Evolutionary conservation across 2,329 filamentous ascomycete species (phyloP).

Genomic region (Albophoma yamanashiensis): DNA sequence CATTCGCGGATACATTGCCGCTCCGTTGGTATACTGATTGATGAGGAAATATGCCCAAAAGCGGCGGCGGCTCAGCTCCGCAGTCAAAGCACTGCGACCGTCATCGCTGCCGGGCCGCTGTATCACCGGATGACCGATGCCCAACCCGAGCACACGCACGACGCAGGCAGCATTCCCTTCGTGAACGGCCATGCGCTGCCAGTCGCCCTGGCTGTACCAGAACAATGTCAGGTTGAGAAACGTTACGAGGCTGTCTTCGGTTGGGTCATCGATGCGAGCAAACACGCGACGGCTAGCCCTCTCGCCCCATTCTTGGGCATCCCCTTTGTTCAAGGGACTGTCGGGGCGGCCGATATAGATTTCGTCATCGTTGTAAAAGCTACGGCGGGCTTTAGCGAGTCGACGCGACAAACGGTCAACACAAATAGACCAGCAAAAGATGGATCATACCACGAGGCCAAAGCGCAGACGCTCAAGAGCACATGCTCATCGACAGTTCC

Average conservation of each 20-base stretch:
- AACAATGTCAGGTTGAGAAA: neutral
- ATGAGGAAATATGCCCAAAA: neutral
- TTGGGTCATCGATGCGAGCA: neutral
- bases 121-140: neutral
- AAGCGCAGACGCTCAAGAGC: neutral
- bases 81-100: neutral
- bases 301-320: neutral
- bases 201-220: neutral
- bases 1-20: neutral
- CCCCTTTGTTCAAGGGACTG: neutral
- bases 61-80: neutral
- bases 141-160: neutral
- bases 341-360: neutral
- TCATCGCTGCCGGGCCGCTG: neutral
- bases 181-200: neutral
- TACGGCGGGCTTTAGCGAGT: neutral
- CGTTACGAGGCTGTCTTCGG: neutral
- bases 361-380: neutral
- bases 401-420: neutral
- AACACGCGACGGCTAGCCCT: neutral
- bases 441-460: neutral
- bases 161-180: neutral
- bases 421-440: neutral
- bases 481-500: neutral
- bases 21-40: neutral